Conservation (phyloP, 2,329 filamentous ascomycete species). For the Aspergillus hiratsukae region DNA sequence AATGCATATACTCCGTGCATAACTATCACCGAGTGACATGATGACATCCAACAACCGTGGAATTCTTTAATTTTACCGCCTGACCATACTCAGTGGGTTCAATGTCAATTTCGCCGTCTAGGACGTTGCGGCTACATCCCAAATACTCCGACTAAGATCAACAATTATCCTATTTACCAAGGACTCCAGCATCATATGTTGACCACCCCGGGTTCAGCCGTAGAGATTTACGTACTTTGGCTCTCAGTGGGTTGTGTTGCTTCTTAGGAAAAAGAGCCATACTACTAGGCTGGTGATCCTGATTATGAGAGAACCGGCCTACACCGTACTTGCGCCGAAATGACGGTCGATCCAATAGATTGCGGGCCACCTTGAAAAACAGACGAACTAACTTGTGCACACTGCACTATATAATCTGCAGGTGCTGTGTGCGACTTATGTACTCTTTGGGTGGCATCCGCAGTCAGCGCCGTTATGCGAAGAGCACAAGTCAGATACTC, state of each 20-base stretch:
- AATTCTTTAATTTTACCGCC: background rate
- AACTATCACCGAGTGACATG: background rate
- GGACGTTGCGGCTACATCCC: slow-evolving; percentile 15
- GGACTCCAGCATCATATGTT: background rate
- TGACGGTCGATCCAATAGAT: slow-evolving; percentile 12
- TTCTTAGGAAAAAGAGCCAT: background rate
- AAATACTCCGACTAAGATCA: background rate
- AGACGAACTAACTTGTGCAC: slow-evolving; percentile 3
- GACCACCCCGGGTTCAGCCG: background rate
- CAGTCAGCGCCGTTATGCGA: too few relatives aligned
- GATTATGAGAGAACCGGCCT: slow-evolving; percentile 3
- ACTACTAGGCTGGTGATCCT: background rate
- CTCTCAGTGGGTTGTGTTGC: background rate
- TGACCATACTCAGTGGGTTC: background rate
- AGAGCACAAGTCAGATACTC: too few relatives aligned
- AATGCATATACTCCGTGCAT: background rate
- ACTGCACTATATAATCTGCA: background rate
- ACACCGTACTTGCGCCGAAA: background rate
- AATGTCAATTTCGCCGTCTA: slow-evolving; percentile 10
- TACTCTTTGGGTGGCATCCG: background rate
- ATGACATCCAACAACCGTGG: background rate
- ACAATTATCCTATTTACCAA: background rate
- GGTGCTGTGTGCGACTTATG: background rate
- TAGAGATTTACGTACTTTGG: background rate
- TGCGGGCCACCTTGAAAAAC: background rate